Percentiles rank a stretch among this genome's conserved stretches.
Conservation (phyloP, 768 basidiomycete genomes). For the Mycena venus region DNA sequence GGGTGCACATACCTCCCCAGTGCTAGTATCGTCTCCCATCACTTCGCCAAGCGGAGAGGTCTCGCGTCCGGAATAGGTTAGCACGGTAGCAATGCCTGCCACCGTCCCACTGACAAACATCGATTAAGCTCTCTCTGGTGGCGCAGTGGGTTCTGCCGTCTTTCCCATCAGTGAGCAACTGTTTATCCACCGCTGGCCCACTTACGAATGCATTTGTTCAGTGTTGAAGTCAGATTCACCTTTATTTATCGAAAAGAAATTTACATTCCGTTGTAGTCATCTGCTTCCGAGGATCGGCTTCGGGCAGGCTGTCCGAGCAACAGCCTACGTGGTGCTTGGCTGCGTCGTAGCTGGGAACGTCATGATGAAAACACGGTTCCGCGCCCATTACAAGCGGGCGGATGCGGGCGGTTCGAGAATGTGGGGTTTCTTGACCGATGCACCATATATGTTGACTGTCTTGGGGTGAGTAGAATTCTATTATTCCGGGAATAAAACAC, state of each 20-base stretch:
- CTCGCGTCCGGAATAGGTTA: constrained; percentile 61
- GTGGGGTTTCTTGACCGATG: constrained; percentile 23
- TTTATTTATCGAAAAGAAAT: no score
- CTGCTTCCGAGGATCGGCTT: constrained; percentile 21
- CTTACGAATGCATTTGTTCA: background rate
- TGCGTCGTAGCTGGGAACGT: constrained; percentile 20
- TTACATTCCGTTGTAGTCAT: background rate
- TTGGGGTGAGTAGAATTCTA: constrained; percentile 5
- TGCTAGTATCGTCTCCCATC: constrained; percentile 47
- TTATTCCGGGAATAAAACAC: background rate
- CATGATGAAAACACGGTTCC: constrained; percentile 27
- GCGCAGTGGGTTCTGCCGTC: constrained; percentile 17
- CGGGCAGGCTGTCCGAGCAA: constrained; percentile 15
- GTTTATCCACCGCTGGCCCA: background rate
- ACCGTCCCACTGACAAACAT: no score
- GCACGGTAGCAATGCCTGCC: no score
- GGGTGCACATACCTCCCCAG: constrained; percentile 56
- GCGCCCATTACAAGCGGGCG: constrained; percentile 5
- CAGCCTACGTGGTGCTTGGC: constrained; percentile 5
- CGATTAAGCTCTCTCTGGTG: constrained; percentile 56
- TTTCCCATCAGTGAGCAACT: constrained; percentile 17
- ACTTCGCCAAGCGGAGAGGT: constrained; percentile 56
- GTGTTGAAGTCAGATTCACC: constrained; percentile 18
- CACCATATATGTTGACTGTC: constrained; percentile 12
- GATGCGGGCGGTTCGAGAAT: constrained; percentile 2